A percentile compares a stretch with the other conserved stretches of the same genome.
Conservation (phyloP, 306 rosid species). For the Arachis stenosperma region DNA sequence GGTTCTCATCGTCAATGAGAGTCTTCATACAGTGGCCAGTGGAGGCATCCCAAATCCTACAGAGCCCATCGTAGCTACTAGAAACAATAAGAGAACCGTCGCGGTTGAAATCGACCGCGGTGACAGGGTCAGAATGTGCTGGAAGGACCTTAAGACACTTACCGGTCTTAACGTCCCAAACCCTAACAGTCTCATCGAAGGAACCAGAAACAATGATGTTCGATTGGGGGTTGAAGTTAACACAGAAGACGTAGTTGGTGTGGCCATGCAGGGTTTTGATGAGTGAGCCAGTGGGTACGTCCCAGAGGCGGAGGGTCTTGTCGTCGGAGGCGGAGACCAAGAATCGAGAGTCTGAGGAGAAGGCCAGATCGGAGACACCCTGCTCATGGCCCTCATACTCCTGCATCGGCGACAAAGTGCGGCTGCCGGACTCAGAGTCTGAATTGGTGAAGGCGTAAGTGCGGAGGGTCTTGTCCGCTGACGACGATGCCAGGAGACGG, state of each 20-base stretch:
- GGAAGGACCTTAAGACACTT: slow-evolving; percentile 90
- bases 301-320: slow-evolving; percentile 93
- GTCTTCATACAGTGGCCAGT: slow-evolving; percentile 97
- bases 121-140: slow-evolving; percentile 93
- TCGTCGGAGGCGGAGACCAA: slow-evolving; percentile 96
- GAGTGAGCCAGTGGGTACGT: slow-evolving; percentile 70
- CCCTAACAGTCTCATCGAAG: slow-evolving; percentile 92
- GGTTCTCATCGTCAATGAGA: slow-evolving; percentile 89
- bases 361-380: slow-evolving; percentile 92
- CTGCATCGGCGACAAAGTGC: slow-evolving; percentile 64
- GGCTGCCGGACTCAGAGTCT: slow-evolving; percentile 50
- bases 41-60: slow-evolving; percentile 86
- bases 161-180: slow-evolving; percentile 91
- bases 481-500: slow-evolving; percentile 84
- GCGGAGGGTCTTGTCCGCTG: slow-evolving; percentile 94
- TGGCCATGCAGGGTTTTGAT: slow-evolving; percentile 85
- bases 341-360: slow-evolving; percentile 84
- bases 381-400: slow-evolving; percentile 80
- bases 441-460: slow-evolving; percentile 61
- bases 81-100: slow-evolving; percentile 93
- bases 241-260: slow-evolving; percentile 92
- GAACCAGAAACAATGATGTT: slow-evolving; percentile 93
- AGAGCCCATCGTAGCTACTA: slow-evolving; percentile 93
- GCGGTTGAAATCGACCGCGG: slow-evolving; percentile 90
- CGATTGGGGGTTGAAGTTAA: slow-evolving; percentile 86